Conservation (phyloP, 257 asterid genomes). For the Voacanga thouarsii region DNA sequence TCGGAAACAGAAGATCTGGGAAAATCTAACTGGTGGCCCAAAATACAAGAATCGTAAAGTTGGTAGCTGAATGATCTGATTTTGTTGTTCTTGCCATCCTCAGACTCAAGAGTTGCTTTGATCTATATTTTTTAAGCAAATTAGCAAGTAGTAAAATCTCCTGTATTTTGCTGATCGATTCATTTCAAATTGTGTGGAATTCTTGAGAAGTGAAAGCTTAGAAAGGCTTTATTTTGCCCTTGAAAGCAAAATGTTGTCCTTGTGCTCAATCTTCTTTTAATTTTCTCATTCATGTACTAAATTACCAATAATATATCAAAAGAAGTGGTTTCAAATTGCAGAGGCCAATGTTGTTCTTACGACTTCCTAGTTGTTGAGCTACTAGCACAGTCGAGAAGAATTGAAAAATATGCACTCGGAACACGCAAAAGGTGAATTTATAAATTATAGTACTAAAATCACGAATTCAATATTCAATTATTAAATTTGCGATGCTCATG, state of each 20-base stretch:
- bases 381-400: no score
- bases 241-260: background rate
- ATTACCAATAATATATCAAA: background rate
- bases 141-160: background rate
- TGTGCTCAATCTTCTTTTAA: background rate
- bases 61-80: background rate
- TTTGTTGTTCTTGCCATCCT: background rate
- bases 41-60: background rate
- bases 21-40: background rate
- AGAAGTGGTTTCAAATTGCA: background rate
- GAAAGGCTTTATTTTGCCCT: background rate
- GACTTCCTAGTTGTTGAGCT: no score
- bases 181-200: background rate
- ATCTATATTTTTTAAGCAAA: background rate
- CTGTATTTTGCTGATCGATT: background rate
- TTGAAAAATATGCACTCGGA: no score
- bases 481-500: no score
- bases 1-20: background rate
- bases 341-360: no score
- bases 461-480: no score
- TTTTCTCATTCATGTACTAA: background rate
- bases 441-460: no score
- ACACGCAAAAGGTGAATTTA: no score
- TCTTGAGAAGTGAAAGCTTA: background rate
- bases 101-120: background rate